A percentile compares a stretch with the other conserved stretches of the same genome.
These are phyloP conservation scores for Coemansia sp. DNA, from an alignment of 192 early-diverging fungal species.

Conservation along the genomic window DNA sequence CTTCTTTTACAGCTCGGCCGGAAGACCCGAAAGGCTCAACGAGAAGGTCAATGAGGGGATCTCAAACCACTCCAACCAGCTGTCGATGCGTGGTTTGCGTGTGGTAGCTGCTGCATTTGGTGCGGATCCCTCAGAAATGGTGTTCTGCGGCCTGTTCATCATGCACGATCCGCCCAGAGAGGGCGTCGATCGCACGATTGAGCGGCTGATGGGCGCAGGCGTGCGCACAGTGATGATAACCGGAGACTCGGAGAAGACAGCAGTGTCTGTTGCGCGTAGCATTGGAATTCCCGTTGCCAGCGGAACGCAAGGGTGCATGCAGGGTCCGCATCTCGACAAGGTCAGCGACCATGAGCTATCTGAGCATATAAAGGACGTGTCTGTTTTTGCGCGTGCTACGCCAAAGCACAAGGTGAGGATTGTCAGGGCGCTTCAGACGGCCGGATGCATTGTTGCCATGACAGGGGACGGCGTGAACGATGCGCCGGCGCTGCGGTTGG, in stretches of 20 bases:
- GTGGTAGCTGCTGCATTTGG: conserved; percentile 86
- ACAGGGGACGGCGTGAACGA: conserved; percentile 98
- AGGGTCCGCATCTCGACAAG: conserved; percentile 68
- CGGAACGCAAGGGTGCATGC: conserved; percentile 64
- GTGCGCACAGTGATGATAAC: conserved; percentile 98
- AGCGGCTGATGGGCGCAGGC: conserved; percentile 68
- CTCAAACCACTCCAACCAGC: conserved; percentile 59
- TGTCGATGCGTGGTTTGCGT: conserved; percentile 78
- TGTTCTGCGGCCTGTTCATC: conserved; percentile 80
- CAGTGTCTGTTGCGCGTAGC: conserved; percentile 81
- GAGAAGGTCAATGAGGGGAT: conserved; percentile 61
- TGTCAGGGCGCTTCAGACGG: conserved; percentile 82
- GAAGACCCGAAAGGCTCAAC: conserved; percentile 59
- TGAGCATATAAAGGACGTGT: conserved; percentile 60
- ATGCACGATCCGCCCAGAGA: conserved; percentile 92
- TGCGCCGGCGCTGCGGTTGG: conserved; percentile 87
- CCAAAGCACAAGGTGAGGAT: conserved; percentile 91
- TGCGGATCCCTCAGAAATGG: conserved; percentile 53
- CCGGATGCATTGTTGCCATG: conserved; percentile 91
- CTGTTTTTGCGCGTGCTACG: conserved; percentile 80
- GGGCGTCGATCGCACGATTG: conserved; percentile 74
- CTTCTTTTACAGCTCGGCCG: conserved; percentile 60
- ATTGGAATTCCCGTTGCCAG: conserved; percentile 70
- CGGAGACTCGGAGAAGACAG: conserved; percentile 92
- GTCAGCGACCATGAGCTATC: conserved; percentile 67